These are phyloP conservation scores for Carex littledalei DNA, from an alignment of 176 grass and related monocot genomes.

Conservation along the genomic window DNA sequence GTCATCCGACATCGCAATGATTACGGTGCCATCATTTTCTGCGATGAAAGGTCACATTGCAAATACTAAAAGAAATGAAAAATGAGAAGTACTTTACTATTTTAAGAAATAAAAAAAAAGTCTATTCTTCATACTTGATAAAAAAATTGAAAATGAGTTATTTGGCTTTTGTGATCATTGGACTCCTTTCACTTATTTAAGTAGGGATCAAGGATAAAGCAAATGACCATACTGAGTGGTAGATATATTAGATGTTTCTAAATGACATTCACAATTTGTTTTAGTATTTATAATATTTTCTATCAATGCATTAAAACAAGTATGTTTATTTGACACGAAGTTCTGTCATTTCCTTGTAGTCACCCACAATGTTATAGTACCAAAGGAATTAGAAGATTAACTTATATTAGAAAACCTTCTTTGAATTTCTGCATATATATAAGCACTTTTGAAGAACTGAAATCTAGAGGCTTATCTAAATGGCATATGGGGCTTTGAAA, in stretches of 20 bases:
- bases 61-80: conserved; percentile 18
- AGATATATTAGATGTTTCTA: neutral
- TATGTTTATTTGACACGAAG: neutral
- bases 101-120: neutral
- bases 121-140: neutral
- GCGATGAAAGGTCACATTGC: conserved; percentile 75
- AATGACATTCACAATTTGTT: neutral
- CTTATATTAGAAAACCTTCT: neutral
- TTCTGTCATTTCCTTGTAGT: neutral
- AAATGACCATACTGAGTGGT: neutral
- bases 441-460: neutral
- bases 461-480: neutral
- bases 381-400: neutral
- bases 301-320: neutral
- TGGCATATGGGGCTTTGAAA: neutral
- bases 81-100: conserved; percentile 1
- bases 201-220: neutral
- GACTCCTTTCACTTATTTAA: neutral
- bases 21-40: conserved; percentile 97
- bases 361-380: neutral
- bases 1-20: conserved; percentile 91
- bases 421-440: neutral
- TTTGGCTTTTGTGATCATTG: neutral
- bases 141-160: neutral
- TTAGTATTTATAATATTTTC: neutral